phyloP scores from a whole-genome alignment of 352 stramenopile species.

The Pilasporangium apinafurcum region DNA sequence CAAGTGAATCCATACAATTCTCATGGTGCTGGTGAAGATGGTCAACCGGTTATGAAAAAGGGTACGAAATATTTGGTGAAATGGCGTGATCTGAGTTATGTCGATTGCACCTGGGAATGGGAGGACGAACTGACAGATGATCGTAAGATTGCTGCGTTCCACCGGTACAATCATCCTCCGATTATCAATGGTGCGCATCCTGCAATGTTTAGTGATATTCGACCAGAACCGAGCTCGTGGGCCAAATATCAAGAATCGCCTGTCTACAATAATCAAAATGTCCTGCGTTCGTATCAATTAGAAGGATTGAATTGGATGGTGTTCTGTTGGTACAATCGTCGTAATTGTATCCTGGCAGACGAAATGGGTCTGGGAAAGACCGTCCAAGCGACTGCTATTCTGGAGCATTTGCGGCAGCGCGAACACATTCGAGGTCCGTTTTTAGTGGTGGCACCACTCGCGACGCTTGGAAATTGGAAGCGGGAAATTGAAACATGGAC shows the following conservation, averaged over 20 bases:
- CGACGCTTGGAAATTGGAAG: slow-evolving; percentile 98
- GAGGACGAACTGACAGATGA: slow-evolving; percentile 87
- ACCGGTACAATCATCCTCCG: slow-evolving; percentile 82
- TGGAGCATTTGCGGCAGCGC: slow-evolving; percentile 91
- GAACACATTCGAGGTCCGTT: slow-evolving; percentile 95
- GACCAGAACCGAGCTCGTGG: slow-evolving; percentile 71
- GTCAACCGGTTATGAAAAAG: slow-evolving; percentile 47
- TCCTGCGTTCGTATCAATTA: slow-evolving; percentile 96
- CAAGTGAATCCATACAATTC: slow-evolving; percentile 69
- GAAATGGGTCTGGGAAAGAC: slow-evolving; percentile 91
- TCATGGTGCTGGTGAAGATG: slow-evolving; percentile 30
- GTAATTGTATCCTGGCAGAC: slow-evolving; percentile 89
- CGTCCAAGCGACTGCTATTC: slow-evolving; percentile 89
- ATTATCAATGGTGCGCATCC: slow-evolving; percentile 80
- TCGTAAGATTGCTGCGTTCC: slow-evolving; percentile 83
- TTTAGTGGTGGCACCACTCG: slow-evolving; percentile 97
- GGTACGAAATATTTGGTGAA: slow-evolving; percentile 91
- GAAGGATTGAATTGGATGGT: slow-evolving; percentile 98
- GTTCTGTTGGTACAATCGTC: slow-evolving; percentile 97
- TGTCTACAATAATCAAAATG: slow-evolving; percentile 92
- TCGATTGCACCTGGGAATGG: slow-evolving; percentile 88
- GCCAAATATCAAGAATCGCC: slow-evolving; percentile 87
- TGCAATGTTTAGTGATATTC: slow-evolving; percentile 75
- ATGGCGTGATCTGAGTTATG: slow-evolving; percentile 88
- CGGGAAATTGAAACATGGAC: slow-evolving; percentile 98